These are phyloP conservation scores for Anthostomella pinea DNA, from an alignment of 2,329 filamentous ascomycete genomes.

Conservation along the genomic window DNA sequence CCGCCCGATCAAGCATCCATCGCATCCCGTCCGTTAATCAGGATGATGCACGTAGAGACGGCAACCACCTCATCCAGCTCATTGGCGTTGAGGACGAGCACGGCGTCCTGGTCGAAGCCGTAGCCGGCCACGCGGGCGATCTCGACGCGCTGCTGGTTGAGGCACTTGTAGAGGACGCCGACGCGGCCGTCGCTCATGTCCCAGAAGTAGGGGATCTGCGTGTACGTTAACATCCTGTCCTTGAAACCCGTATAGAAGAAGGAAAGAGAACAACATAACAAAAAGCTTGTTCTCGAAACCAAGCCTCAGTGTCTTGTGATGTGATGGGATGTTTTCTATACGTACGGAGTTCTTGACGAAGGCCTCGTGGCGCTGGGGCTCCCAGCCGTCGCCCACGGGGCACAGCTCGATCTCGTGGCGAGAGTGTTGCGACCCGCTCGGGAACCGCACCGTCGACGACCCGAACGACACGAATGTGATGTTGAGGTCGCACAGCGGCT, in stretches of 20 bases:
- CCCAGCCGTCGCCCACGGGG: slow-evolving; percentile 29
- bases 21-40: slow-evolving; percentile 33
- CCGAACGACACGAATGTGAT: slow-evolving; percentile 36
- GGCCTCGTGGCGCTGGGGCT: slow-evolving; percentile 26
- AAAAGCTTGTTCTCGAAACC: no score
- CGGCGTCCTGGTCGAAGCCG: slow-evolving; percentile 32
- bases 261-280: no score
- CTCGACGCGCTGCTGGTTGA: slow-evolving; percentile 34
- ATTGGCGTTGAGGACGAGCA: slow-evolving; percentile 29
- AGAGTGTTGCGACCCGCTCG: slow-evolving; percentile 26
- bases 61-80: slow-evolving; percentile 33
- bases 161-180: slow-evolving; percentile 32
- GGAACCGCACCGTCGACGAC: slow-evolving; percentile 28
- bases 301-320: no score
- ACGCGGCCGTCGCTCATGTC: slow-evolving; percentile 31
- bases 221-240: no score
- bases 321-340: no score
- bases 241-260: no score
- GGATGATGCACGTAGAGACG: slow-evolving; percentile 29
- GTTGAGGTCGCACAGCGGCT: slow-evolving; percentile 32
- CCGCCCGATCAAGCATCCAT: slow-evolving; percentile 27
- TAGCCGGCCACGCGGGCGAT: slow-evolving; percentile 28
- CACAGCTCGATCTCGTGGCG: slow-evolving; percentile 32
- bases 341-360: slow-evolving; percentile 31
- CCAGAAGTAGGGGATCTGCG: slow-evolving; percentile 38